Evolutionary conservation across 1,284 basidiomycete genomes (phyloP).

Genomic region (Cryptococcus wingfieldii): DNA sequence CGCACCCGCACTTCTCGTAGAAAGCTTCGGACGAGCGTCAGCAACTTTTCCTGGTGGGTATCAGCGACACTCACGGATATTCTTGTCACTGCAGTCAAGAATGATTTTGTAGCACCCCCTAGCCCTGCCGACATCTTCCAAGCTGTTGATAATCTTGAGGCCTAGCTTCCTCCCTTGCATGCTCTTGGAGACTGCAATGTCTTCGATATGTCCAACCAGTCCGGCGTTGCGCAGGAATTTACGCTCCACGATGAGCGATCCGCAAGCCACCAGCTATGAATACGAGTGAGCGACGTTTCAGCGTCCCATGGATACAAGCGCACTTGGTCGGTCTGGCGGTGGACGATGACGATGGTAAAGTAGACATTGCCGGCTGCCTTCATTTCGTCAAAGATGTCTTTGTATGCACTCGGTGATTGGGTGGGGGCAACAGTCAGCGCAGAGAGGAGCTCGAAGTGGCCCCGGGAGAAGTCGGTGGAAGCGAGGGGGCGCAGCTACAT

Average conservation of each 20-base stretch:
- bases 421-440: slow-evolving; percentile 76
- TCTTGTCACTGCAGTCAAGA: slow-evolving; percentile 80
- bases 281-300: slow-evolving; percentile 29
- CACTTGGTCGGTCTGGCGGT: slow-evolving; percentile 62
- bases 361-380: slow-evolving; percentile 59
- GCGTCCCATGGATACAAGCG: neutral
- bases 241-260: slow-evolving; percentile 81
- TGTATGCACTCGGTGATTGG: slow-evolving; percentile 64
- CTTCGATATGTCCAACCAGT: slow-evolving; percentile 90
- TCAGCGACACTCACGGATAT: slow-evolving; percentile 66
- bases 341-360: slow-evolving; percentile 79
- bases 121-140: slow-evolving; percentile 72
- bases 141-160: slow-evolving; percentile 74
- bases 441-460: slow-evolving; percentile 76
- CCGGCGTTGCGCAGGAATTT: slow-evolving; percentile 84
- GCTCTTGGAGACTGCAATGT: slow-evolving; percentile 84
- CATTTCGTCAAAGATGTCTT: slow-evolving; percentile 58
- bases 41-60: neutral
- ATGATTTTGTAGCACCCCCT: slow-evolving; percentile 92
- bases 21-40: slow-evolving; percentile 60
- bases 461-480: slow-evolving; percentile 74
- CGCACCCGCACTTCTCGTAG: slow-evolving; percentile 86
- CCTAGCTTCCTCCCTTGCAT: slow-evolving; percentile 86
- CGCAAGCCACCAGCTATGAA: slow-evolving; percentile 69
- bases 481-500: slow-evolving; percentile 85